phyloP scores from a whole-genome alignment of 805 yeast genomes.

The Metschnikowia arizonensis region DNA sequence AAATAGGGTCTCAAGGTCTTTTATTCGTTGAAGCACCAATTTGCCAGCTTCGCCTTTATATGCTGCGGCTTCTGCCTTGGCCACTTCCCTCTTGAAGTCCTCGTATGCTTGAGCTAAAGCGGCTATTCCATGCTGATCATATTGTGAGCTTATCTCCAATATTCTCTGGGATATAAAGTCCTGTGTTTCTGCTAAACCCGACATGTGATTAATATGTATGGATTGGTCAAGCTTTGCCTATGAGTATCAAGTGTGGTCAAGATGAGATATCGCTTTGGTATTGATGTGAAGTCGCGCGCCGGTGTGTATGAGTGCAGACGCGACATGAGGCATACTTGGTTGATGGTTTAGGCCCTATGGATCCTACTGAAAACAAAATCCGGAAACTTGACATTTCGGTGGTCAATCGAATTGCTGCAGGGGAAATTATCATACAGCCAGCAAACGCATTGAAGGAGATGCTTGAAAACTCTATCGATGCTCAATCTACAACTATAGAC shows the following conservation, averaged over 20 bases:
- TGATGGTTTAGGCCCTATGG: neutral
- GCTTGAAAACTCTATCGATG: conserved; percentile 90
- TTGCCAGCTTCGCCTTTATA: conserved; percentile 56
- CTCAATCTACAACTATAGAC: conserved; percentile 69
- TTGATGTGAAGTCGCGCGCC: conserved; percentile 1
- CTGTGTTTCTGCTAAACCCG: neutral
- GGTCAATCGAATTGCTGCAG: conserved; percentile 92
- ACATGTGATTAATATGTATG: neutral
- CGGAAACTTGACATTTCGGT: conserved; percentile 59
- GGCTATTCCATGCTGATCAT: conserved; percentile 11
- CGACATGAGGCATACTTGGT: neutral
- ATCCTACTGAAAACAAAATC: conserved; percentile 6
- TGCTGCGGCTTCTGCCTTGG: conserved; percentile 44
- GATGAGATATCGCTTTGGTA: neutral
- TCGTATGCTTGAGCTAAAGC: conserved; percentile 25
- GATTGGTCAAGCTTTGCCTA: neutral
- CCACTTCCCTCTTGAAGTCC: conserved; percentile 23
- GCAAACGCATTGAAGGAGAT: conserved; percentile 92
- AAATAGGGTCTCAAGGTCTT: conserved; percentile 46
- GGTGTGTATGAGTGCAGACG: neutral
- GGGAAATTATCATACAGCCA: conserved; percentile 91
- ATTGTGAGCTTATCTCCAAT: conserved; percentile 10
- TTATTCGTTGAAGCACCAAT: conserved; percentile 43
- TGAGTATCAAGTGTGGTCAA: neutral
- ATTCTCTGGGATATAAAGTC: conserved; percentile 12